Evolutionary conservation across 2,329 filamentous ascomycete species (phyloP).

Genomic region (Graphium sp.): DNA sequence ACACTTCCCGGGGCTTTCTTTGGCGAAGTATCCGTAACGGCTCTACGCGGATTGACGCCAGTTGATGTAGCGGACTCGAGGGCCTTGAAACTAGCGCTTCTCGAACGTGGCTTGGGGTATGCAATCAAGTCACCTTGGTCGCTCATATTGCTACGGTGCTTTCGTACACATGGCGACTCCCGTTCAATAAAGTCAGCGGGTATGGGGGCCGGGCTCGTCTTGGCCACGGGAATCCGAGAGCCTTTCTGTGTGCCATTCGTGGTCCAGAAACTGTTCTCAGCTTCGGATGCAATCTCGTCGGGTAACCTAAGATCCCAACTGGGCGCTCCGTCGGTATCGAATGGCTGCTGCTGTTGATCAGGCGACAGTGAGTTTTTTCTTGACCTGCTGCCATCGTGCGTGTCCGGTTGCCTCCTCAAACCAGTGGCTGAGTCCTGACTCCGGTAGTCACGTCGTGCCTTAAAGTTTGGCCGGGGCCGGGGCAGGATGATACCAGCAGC

Average conservation of each 20-base stretch:
- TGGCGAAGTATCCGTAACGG: conserved; percentile 27
- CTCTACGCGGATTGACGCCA: conserved; percentile 5
- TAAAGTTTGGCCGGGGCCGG: conserved; percentile 33
- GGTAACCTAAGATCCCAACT: conserved; percentile 60
- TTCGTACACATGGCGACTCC: conserved; percentile 47
- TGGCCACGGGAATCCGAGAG: conserved; percentile 79
- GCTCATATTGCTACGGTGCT: conserved; percentile 19
- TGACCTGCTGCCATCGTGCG: conserved; percentile 8
- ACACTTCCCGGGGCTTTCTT: conserved; percentile 27
- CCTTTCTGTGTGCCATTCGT: conserved; percentile 38
- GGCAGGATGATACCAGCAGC: conserved; percentile 55
- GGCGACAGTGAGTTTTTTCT: conserved; percentile 16
- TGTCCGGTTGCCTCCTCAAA: not conserved
- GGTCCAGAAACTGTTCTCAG: conserved; percentile 32
- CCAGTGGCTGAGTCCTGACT: conserved; percentile 4
- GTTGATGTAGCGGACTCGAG: conserved; percentile 18
- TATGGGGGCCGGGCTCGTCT: conserved; percentile 62
- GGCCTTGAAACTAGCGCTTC: conserved; percentile 50
- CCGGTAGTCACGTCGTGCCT: conserved; percentile 11
- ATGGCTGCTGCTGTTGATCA: conserved; percentile 18
- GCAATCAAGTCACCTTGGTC: conserved; percentile 41
- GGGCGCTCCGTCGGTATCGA: conserved; percentile 23
- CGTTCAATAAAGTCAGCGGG: conserved; percentile 56
- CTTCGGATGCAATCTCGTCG: conserved; percentile 56
- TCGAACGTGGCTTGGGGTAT: conserved; percentile 45